Percentiles rank a stretch among this genome's conserved stretches.
Conservation (phyloP, 768 basidiomycete species). For the Panus rudis region DNA sequence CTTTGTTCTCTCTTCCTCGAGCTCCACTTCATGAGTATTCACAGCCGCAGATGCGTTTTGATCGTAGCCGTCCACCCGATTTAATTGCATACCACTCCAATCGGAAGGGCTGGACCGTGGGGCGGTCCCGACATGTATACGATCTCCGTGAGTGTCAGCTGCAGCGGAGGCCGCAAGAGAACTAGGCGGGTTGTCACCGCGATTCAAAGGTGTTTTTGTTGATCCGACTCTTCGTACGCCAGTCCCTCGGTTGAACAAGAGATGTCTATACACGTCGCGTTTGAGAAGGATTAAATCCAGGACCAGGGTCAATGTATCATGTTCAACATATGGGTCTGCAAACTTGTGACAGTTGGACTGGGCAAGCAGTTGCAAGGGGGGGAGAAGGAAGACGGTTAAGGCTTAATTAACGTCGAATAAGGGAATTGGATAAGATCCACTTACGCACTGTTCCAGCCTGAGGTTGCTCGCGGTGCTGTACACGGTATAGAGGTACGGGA, state of each 20-base stretch:
- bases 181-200: no score
- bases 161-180: no score
- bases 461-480: slow-evolving; percentile 76
- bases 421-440: slow-evolving; percentile 24
- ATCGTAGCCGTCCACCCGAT: no score
- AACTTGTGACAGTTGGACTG: slow-evolving; percentile 58
- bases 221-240: slow-evolving; percentile 40
- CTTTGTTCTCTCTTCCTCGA: no score
- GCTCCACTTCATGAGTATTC: no score
- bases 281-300: slow-evolving; percentile 81
- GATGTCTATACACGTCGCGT: slow-evolving; percentile 72
- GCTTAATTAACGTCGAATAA: slow-evolving; percentile 4
- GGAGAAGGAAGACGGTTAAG: slow-evolving; percentile 4
- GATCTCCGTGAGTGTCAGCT: no score
- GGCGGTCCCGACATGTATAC: no score
- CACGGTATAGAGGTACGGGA: slow-evolving; percentile 69
- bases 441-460: slow-evolving; percentile 76
- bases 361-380: no score
- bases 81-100: no score
- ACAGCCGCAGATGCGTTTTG: no score
- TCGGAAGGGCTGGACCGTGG: no score
- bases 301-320: slow-evolving; percentile 64
- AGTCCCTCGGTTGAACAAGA: slow-evolving; percentile 73
- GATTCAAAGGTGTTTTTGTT: no score
- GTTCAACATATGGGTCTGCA: slow-evolving; percentile 84